Evolutionary conservation across 2,329 filamentous ascomycete genomes (phyloP), one percentile per base, ranked within the genome.

Genomic region (Helminthosporium solani): DNA sequence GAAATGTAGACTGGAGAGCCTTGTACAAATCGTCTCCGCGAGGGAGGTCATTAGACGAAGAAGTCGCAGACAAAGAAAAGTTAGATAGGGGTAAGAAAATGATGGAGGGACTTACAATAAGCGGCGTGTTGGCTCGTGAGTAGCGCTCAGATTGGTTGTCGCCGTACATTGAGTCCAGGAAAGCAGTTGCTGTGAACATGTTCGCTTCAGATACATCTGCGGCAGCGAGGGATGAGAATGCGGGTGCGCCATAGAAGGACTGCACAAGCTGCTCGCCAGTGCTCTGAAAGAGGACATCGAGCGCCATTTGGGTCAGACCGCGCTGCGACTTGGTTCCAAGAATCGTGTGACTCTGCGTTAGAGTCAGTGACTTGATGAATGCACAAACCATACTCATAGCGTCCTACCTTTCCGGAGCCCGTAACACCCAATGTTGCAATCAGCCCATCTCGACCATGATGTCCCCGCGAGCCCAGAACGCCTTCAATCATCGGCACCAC

Each of bases 351-450:
- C 89, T 95, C 92, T 96, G 64, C 16, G 31, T 19, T 16, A 7
- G 14, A 23, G 14, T 61, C 30, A 61, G 46, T 16, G 38, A 38
- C 46, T 25, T 25, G 34, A 19, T 20, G 14, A 18, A 20, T n/a
- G 15, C 8, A 36, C 20, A 12, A n/a, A 21, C 20, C 19, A 11
- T 28, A 12, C 16, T 7, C 11, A 8, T 9, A 5, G 1, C 3
- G 11, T 27, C 42, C 36, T 63, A 95, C 92, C 84, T 99, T 99
- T 70, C 94, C 94, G 40, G 91, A 96, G 11, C 94, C 94, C 7
- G 92, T 96, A 34, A 96, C 90, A 14, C 94, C 94, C 47, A 99
- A 72, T 6, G 94, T 97, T 23, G 94, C 94, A 43, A 99, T 75
- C 45, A 97, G 74, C 8, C 89, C 91, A 78, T 97, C 92, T 54